Base-by-base conservation (phyloP, 2,329 filamentous ascomycete species). In the Akanthomyces uredinophilus region DNA sequence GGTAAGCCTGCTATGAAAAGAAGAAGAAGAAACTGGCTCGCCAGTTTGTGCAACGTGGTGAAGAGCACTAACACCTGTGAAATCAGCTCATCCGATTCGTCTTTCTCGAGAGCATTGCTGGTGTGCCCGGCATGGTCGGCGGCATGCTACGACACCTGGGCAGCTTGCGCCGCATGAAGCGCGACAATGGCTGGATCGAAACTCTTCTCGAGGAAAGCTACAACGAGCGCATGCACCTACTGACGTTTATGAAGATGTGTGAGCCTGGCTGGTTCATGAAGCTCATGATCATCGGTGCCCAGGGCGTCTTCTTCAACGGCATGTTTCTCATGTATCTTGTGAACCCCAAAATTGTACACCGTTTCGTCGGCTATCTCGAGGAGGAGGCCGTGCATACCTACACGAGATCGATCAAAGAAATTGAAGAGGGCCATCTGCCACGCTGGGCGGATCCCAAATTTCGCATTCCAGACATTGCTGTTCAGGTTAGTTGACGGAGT, bases 321-420 rank as follows among this genome's bases (percentile, higher is more conserved):
- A 85, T 98, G 73, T 98, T 99, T 81, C 64, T 96, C 65, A 83
- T 89, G 52, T 98, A 98, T 77, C 86, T 99, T 39, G 71, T 96
- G 64, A 92, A 89, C 1, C 94, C 95, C 7, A 87, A 88, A 64
- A 94, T 91, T 65, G 94, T 91, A 70, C 95, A 99, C 75, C 89
- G 95, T 50, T 98, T 99, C 74, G 93, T 98, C 59, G 95, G 93
- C 1, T 98, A 98, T 69, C 86, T 99, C 14, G 95, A 99, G 75
- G 95, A 99, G 74, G 95, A 99, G 75, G 95, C 95, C 10, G 94
- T 98, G 1, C 84, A 96, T 71, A 99, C 95, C 0, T 99, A 99
- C 78, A 95, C 92, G 0, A 87, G 92, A 55, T 91, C 92, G 64
- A 90, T 98, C 69, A 81, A 87, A 67, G 95, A 98, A 71, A 84